Evolutionary conservation across 257 asterid genomes (phyloP).

Genomic region (Ligustrum vulgare): DNA sequence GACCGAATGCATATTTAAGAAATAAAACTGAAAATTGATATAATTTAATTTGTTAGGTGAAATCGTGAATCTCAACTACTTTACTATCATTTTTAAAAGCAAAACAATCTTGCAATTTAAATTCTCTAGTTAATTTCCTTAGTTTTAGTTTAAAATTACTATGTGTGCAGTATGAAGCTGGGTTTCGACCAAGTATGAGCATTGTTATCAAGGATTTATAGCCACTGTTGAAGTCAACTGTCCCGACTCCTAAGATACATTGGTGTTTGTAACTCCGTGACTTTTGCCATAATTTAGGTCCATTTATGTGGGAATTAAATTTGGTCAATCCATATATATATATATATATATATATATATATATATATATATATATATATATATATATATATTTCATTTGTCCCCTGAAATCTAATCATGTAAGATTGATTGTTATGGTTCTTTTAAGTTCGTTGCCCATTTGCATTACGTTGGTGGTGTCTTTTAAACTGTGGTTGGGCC

Average conservation of each 20-base stretch:
- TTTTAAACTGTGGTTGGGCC: background rate
- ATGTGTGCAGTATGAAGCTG: conserved; percentile 42
- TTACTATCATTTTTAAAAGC: no score
- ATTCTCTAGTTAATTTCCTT: no score
- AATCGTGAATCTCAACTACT: no score
- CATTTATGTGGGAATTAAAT: background rate
- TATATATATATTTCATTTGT: no score
- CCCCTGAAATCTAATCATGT: background rate
- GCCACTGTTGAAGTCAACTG: conserved; percentile 31
- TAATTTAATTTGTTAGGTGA: no score
- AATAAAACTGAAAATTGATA: no score
- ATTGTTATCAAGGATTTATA: conserved; percentile 42
- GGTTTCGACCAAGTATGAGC: conserved; percentile 43
- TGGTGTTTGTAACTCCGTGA: background rate
- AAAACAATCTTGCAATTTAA: no score
- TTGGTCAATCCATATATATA: background rate
- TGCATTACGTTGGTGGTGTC: conserved; percentile 8
- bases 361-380: no score
- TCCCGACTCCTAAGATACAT: conserved; percentile 24
- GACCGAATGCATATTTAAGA: no score
- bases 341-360: no score
- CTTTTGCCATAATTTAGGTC: conserved; percentile 11
- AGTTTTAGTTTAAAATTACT: no score
- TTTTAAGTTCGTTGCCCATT: background rate
- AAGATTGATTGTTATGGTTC: background rate